A percentile compares a stretch with the other conserved stretches of the same genome.
These are phyloP conservation scores for Hemerocallis citrina DNA, from an alignment of 106 monocot genomes.

Conservation along the genomic window DNA sequence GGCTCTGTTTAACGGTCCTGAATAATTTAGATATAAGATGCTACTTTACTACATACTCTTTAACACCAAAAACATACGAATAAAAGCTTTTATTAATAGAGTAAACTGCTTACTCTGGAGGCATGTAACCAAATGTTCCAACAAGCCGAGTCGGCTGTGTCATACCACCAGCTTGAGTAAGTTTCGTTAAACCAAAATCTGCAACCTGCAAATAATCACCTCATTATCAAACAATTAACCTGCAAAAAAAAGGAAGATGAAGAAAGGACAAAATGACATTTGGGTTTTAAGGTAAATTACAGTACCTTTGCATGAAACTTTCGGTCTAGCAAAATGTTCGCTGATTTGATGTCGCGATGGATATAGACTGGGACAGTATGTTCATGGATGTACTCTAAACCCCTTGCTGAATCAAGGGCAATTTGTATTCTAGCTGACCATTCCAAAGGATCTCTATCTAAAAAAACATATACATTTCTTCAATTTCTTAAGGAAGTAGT, in stretches of 20 bases:
- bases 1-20: no score
- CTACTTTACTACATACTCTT: background rate
- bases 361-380: slow-evolving; percentile 51
- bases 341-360: slow-evolving; percentile 61
- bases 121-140: slow-evolving; percentile 68
- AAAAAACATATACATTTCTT: background rate
- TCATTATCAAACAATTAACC: no score
- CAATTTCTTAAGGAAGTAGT: slow-evolving; percentile 4
- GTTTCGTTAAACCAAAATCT: slow-evolving; percentile 64
- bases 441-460: slow-evolving; percentile 31
- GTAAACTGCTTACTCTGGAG: slow-evolving; percentile 52
- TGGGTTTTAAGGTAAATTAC: background rate
- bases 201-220: slow-evolving; percentile 34
- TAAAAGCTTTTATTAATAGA: no score
- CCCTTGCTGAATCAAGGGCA: slow-evolving; percentile 61
- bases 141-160: slow-evolving; percentile 26
- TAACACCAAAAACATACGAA: background rate
- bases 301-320: slow-evolving; percentile 48
- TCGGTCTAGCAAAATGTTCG: slow-evolving; percentile 52
- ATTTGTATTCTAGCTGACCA: slow-evolving; percentile 56
- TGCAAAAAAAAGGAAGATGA: no score
- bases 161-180: slow-evolving; percentile 31
- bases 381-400: slow-evolving; percentile 66
- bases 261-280: no score
- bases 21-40: background rate